Evolutionary conservation across 805 yeast species (phyloP).

Genomic region (Zygoascus bituminiphila): DNA sequence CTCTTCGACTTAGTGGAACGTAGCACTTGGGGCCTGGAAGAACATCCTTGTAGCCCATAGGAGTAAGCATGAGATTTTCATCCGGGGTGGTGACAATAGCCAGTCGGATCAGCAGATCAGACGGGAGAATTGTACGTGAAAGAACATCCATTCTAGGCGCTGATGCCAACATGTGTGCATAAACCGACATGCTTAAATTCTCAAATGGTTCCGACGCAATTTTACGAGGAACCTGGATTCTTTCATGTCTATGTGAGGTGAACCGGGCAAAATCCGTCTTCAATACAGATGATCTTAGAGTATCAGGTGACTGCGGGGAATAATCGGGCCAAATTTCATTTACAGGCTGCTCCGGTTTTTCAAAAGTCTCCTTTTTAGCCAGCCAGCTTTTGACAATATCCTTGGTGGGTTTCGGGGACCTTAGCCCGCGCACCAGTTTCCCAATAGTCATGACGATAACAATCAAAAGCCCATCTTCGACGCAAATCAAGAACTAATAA

Average conservation of each 20-base stretch:
- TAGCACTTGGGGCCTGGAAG: conserved; percentile 7
- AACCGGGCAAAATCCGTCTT: conserved; percentile 29
- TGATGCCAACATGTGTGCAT: conserved; percentile 34
- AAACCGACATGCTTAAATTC: conserved; percentile 29
- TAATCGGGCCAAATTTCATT: conserved; percentile 3
- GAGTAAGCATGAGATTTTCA: conserved; percentile 4
- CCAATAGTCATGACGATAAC: background rate
- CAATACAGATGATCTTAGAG: conserved; percentile 19
- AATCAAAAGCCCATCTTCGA: too few species aligned
- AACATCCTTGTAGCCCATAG: background rate
- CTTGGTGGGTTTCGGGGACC: background rate
- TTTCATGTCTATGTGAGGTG: conserved; percentile 27
- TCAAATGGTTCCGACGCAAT: conserved; percentile 11
- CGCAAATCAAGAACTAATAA: too few species aligned
- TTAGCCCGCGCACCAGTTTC: background rate
- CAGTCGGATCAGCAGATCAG: conserved; percentile 32
- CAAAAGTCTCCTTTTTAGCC: background rate
- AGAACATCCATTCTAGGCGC: conserved; percentile 37
- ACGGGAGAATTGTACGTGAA: conserved; percentile 33
- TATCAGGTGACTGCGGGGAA: conserved; percentile 6
- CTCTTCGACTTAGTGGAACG: background rate
- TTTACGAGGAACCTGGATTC: conserved; percentile 6
- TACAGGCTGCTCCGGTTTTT: conserved; percentile 1
- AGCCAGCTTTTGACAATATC: background rate
- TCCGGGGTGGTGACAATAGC: conserved; percentile 11